Base-by-base conservation (phyloP, 768 basidiomycete genomes). In the Hericium coralloides region DNA sequence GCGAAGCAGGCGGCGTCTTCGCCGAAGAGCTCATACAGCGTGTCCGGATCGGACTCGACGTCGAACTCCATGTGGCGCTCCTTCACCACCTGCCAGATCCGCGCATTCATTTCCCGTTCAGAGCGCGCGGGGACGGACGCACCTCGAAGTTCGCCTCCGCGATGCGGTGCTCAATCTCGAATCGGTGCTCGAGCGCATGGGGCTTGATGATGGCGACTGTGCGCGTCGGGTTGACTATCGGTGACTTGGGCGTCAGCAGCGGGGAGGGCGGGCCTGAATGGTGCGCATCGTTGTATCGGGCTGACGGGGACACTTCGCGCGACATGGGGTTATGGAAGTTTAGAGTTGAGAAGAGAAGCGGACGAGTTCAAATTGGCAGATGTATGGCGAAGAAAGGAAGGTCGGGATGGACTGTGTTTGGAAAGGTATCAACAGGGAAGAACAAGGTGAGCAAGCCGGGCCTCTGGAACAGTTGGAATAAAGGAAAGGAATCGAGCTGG, bases 51-150 rank as follows among this genome's bases (percentile, higher is more conserved):
- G 12, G 84, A 80, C 64, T 92, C 90, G 15, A 82, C 79, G 65
- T 92, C 89, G 63, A 93, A 92, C 61, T 89, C 88, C 85, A 93
- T 89, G 69, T 90, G 89, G 18, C 91, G 74, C 69, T 92, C 91
- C 70, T 92, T 92, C 58, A 89, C 82, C 64, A 92, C 89, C 87
- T 87, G 55, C 61, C 55, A 58, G 59, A 39, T 47, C 31, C 43
- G 36, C n/a, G 38, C 36, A 26, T 26, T 58, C 26, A 49, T 41
- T 38, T 26, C 38, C 41, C 55, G 26, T 31, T 2, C 36, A 23
- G 23, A 17, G 15, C 17, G 49, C 45, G 31, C 53, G 20, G 25
- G 22, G n/a, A 36, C 4, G n/a, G n/a, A 43, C 80, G 56, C 18
- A 89, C 89, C 79, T 92, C 91, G 59, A 92, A 92, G 67, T 83